Percentiles rank a stretch among this genome's conserved stretches.
phyloP scores from a whole-genome alignment of 2,329 filamentous ascomycete species.

The Allantophomopsis cytisporea region DNA sequence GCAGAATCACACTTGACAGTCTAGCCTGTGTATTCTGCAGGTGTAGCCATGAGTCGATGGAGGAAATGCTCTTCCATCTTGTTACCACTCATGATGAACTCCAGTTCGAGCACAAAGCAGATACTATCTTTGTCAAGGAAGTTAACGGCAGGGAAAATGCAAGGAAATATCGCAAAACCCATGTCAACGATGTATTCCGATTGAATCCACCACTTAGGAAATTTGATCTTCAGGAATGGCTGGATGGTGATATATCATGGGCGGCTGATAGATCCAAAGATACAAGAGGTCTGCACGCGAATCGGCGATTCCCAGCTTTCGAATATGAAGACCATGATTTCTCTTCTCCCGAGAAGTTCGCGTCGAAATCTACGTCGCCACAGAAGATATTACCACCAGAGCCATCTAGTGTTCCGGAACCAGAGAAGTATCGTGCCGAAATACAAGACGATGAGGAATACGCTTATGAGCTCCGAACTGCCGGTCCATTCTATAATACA shows the following conservation, averaged over 20 bases:
- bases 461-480: constrained; percentile 7
- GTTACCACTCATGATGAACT: not conserved
- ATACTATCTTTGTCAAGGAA: no score
- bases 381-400: not conserved
- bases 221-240: not conserved
- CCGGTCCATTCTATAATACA: constrained; percentile 13
- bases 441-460: constrained; percentile 1
- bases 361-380: not conserved
- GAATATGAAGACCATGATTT: no score
- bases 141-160: no score
- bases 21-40: not conserved
- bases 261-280: not conserved
- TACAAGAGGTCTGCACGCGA: no score
- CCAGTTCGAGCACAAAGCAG: not conserved
- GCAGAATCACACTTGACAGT: not conserved
- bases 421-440: not conserved
- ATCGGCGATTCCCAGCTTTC: no score
- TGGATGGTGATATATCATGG: not conserved
- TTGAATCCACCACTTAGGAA: not conserved
- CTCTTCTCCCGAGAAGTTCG: no score
- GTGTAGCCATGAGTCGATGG: not conserved
- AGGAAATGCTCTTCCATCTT: not conserved
- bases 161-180: no score
- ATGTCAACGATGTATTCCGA: not conserved
- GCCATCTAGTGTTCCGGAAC: not conserved